phyloP scores from a whole-genome alignment of 495 filamentous ascomycete species.

The Podospora bellae-mahoneyi region DNA sequence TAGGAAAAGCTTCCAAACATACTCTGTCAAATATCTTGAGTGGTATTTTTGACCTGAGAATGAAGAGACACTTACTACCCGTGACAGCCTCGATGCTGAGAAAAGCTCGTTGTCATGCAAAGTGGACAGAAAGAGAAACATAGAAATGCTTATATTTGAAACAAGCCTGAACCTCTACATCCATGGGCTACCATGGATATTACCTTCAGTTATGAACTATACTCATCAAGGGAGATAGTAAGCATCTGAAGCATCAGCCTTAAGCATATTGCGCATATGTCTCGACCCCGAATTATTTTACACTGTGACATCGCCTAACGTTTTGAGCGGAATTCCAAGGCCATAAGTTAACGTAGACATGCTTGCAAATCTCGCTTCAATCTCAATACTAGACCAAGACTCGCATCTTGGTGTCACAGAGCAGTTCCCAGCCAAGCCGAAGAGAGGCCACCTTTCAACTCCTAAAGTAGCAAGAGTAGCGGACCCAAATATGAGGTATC shows the following conservation, averaged over 20 bases:
- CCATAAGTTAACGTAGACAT: not conserved
- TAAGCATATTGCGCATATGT: not conserved
- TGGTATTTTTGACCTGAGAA: not conserved
- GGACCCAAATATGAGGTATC: not conserved
- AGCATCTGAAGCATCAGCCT: not conserved
- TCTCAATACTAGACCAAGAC: not conserved
- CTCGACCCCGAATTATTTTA: not conserved
- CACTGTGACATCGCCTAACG: not conserved
- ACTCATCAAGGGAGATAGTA: not conserved
- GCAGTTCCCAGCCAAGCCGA: not conserved
- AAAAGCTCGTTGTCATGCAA: not conserved
- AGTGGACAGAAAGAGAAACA: not conserved
- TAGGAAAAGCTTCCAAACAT: not conserved
- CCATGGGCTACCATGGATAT: not conserved
- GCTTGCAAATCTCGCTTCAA: not conserved
- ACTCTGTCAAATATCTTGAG: not conserved
- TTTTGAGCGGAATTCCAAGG: not conserved
- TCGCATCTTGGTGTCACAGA: not conserved
- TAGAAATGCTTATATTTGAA: not conserved
- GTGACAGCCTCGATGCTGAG: not conserved
- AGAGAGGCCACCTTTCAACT: not conserved
- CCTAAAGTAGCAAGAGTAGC: not conserved
- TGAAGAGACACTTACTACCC: not conserved
- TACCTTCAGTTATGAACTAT: not conserved
- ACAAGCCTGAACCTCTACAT: too few species aligned